Evolutionary conservation across 1,284 basidiomycete genomes (phyloP), one percentile per base, ranked within the genome.

Genomic region (Rhodotorula sp.): DNA sequence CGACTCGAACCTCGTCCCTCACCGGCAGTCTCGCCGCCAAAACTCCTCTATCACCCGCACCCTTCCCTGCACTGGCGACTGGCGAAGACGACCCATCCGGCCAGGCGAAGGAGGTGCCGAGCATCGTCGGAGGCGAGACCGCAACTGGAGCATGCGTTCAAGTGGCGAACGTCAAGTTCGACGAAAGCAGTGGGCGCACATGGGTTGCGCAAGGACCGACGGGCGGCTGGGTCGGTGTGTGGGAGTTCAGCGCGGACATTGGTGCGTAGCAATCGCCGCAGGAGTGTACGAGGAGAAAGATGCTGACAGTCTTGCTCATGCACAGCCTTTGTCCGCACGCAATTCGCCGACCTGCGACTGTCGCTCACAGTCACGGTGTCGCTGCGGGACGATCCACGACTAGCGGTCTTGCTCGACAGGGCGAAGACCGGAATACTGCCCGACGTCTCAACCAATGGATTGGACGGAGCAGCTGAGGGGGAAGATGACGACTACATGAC

Each of bases 401-500:
- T 74, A 10, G 61, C 13, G 9, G 24, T 39, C 7, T 9, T 68
- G 17, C 64, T 74, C 15, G 64, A 66, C 20, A 44, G 48, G 0
- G 53, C 55, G 36, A 62, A 52, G 29, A 11, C 32, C 30, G 22
- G 29, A 34, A 32, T 17, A 32, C 15, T 55, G 29, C 32, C n/a
- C 15, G 24, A 15, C 1, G 36, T 24, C 6, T 27, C 34, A n/a
- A 17, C 11, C 2, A 19, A 13, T 24, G 53, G 15, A 17, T 13
- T 15, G 27, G 22, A 17, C 27, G 61, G 19, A 4, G 55, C 30
- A 13, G 30, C 47, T 1, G 27, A 27, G 22, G n/a, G 39, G 1
- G 66, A 68, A 2, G 72, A 71, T 7, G 72, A 68, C 22, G 68
- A 73, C n/a, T 73, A 73, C 44, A 62, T 74, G 51, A 59, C 68